Conservation (phyloP, 192 early-diverging fungal genomes). For the Funneliformis mosseae region DNA sequence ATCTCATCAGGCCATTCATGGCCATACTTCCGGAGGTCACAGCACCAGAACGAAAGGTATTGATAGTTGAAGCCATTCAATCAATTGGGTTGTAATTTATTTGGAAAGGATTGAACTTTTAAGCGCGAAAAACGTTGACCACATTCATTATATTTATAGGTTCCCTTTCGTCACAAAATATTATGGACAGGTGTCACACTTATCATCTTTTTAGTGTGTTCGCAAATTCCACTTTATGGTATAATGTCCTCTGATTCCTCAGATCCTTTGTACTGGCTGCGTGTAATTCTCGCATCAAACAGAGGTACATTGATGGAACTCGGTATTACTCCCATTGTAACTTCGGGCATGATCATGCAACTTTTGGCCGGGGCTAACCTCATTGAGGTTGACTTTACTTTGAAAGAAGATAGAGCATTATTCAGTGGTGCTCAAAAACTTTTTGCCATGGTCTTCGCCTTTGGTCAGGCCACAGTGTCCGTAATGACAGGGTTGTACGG, state of each 20-base stretch:
- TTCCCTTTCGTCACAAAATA: conserved; percentile 98
- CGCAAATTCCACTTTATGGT: conserved; percentile 99
- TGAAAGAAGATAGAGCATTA: conserved; percentile 98
- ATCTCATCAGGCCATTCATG: conserved; percentile 97
- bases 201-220: conserved; percentile 99
- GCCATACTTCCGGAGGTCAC: conserved; percentile 97
- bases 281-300: conserved; percentile 99
- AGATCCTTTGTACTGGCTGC: conserved; percentile 99
- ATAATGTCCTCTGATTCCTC: conserved; percentile 99
- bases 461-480: conserved; percentile 97
- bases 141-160: conserved; percentile 44
- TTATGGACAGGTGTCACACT: conserved; percentile 99
- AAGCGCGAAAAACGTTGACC: not conserved
- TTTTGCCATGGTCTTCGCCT: conserved; percentile 98
- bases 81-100: not conserved
- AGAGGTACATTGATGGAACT: conserved; percentile 99
- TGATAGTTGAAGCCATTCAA: not conserved
- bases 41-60: conserved; percentile 94
- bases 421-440: conserved; percentile 99
- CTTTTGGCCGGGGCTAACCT: conserved; percentile 96
- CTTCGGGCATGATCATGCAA: conserved; percentile 99
- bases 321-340: conserved; percentile 99
- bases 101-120: not conserved
- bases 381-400: conserved; percentile 97
- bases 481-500: conserved; percentile 99